Evolutionary conservation across 768 basidiomycete genomes (phyloP).

Genomic region (Pulveroboletus frians): DNA sequence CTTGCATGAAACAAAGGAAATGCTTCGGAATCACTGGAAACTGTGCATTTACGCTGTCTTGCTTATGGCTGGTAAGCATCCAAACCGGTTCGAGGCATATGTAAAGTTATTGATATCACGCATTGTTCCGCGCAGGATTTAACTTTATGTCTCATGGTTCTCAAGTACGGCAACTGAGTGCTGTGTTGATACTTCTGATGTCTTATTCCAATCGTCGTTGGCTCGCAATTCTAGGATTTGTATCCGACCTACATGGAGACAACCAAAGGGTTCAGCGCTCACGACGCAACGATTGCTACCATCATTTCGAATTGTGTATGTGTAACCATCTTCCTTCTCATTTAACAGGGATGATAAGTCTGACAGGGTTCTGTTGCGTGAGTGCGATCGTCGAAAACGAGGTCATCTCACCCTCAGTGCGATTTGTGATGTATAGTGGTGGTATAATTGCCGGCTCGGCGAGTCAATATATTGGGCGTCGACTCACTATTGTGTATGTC

Average conservation of each 20-base stretch:
- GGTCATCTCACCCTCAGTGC: not conserved
- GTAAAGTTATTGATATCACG: not conserved
- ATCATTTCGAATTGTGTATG: slow-evolving; percentile 73
- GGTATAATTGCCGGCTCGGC: slow-evolving; percentile 64
- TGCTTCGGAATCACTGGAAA: slow-evolving; percentile 80
- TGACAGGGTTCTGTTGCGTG: slow-evolving; percentile 42
- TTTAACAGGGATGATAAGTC: not conserved
- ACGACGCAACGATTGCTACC: slow-evolving; percentile 66
- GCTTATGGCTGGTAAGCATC: slow-evolving; percentile 60
- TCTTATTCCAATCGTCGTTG: not conserved
- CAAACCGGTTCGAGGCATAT: not conserved
- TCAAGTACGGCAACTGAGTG: slow-evolving; percentile 34
- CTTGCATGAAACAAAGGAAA: slow-evolving; percentile 62
- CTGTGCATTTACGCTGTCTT: slow-evolving; percentile 80
- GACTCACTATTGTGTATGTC: slow-evolving; percentile 61
- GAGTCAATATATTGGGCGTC: slow-evolving; percentile 75
- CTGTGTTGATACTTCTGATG: not conserved
- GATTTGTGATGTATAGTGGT: slow-evolving; percentile 34
- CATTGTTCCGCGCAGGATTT: slow-evolving; percentile 41
- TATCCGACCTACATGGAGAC: slow-evolving; percentile 72
- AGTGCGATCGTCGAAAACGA: slow-evolving; percentile 20
- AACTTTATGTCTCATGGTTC: slow-evolving; percentile 77
- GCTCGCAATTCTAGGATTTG: slow-evolving; percentile 43
- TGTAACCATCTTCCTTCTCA: not conserved
- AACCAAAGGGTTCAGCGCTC: slow-evolving; percentile 54